Conservation (phyloP, 192 early-diverging fungal species). For the Coemansia sp. region DNA sequence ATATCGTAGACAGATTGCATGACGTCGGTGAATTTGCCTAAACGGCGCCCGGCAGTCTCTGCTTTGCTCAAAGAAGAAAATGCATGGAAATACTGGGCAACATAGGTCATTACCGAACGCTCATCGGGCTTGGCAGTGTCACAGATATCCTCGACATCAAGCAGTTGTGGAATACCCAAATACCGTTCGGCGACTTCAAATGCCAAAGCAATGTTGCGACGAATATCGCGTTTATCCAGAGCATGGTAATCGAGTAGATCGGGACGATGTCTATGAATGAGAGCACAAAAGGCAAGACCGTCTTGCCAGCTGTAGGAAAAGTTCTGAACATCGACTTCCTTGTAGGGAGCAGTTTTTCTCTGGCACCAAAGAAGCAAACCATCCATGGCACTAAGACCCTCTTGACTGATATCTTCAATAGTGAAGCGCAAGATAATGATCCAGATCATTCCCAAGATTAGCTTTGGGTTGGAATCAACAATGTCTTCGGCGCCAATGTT, state of each 20-base stretch:
- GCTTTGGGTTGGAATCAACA: constrained; percentile 85
- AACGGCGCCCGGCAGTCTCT: constrained; percentile 84
- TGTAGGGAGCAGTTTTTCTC: constrained; percentile 79
- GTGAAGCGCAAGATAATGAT: constrained; percentile 95
- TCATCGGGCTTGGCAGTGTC: constrained; percentile 94
- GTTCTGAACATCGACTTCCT: constrained; percentile 83
- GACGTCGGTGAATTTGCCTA: constrained; percentile 88
- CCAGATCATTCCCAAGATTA: constrained; percentile 96
- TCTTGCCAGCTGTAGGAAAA: constrained; percentile 93
- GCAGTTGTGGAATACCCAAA: constrained; percentile 86
- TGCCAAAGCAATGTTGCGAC: constrained; percentile 86
- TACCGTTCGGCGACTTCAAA: constrained; percentile 92
- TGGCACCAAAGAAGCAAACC: constrained; percentile 97
- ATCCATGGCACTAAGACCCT: constrained; percentile 94
- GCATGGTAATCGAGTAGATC: constrained; percentile 87
- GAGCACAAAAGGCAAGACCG: constrained; percentile 92
- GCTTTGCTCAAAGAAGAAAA: constrained; percentile 81
- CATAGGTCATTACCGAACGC: constrained; percentile 96
- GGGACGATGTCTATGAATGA: constrained; percentile 96
- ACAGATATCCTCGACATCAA: constrained; percentile 95
- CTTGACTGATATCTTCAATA: constrained; percentile 90
- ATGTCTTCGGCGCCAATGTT: constrained; percentile 99
- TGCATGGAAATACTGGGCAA: constrained; percentile 97
- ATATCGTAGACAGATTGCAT: constrained; percentile 89
- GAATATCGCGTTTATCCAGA: constrained; percentile 78